Percentiles rank a stretch among this genome's conserved stretches.
Conservation (phyloP, 2,329 filamentous ascomycete genomes). For the Apiospora hydei region DNA sequence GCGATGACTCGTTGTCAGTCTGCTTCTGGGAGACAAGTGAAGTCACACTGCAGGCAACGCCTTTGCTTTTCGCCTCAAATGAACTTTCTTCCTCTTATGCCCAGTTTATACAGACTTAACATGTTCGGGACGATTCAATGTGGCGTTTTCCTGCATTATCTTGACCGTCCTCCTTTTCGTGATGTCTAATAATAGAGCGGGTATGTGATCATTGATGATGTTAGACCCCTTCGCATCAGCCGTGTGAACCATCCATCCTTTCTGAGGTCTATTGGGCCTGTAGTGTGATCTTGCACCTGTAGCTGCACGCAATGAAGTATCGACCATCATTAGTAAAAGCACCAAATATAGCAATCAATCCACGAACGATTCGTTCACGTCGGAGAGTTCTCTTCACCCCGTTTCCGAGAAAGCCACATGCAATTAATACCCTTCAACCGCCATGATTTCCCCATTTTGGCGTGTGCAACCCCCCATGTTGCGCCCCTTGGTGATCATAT, state of each 20-base stretch:
- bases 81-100: background rate
- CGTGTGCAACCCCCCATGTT: background rate
- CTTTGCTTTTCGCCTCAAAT: background rate
- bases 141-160: background rate
- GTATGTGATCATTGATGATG: background rate
- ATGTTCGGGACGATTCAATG: background rate
- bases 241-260: background rate
- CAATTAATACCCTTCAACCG: background rate
- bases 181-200: background rate
- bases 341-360: background rate
- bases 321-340: background rate
- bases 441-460: background rate
- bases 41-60: background rate
- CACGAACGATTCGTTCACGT: background rate
- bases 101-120: background rate
- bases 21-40: background rate
- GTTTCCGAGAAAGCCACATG: background rate
- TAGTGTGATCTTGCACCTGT: background rate
- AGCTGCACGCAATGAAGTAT: background rate
- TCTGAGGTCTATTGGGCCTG: background rate
- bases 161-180: background rate
- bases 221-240: background rate
- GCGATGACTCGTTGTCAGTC: background rate
- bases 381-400: background rate
- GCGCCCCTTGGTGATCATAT: background rate